These are phyloP conservation scores for Bertia moriformis DNA, from an alignment of 2,329 filamentous ascomycete genomes.

Conservation along the genomic window DNA sequence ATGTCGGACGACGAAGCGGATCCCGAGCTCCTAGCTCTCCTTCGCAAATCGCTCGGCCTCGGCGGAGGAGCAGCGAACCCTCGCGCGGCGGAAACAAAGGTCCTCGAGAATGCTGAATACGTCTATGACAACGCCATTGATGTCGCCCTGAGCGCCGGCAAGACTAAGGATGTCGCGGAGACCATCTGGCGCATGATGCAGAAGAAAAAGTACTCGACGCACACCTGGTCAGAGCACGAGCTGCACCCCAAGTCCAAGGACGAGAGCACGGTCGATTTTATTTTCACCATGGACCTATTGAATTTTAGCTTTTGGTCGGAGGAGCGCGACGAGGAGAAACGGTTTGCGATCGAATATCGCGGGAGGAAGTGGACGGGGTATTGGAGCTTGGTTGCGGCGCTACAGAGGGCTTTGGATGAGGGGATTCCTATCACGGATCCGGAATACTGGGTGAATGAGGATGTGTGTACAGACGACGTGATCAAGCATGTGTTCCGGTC, in stretches of 20 bases:
- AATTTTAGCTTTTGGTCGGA: conserved; percentile 67
- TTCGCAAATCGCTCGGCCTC: conserved; percentile 42
- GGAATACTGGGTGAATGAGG: conserved; percentile 47
- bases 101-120: conserved; percentile 50
- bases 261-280: conserved; percentile 51
- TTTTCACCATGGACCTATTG: conserved; percentile 61
- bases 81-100: conserved; percentile 37
- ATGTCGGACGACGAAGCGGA: conserved; percentile 55
- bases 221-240: conserved; percentile 54
- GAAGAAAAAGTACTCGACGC: conserved; percentile 48
- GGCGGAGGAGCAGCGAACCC: conserved; percentile 18
- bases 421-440: conserved; percentile 55
- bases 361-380: conserved; percentile 57
- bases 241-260: conserved; percentile 53
- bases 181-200: conserved; percentile 52
- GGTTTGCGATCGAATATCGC: conserved; percentile 50
- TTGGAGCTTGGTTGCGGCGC: conserved; percentile 53
- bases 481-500: conserved; percentile 51
- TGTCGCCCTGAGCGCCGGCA: conserved; percentile 46
- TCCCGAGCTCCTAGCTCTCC: conserved; percentile 49
- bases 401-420: conserved; percentile 56
- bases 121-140: conserved; percentile 60
- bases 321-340: conserved; percentile 24
- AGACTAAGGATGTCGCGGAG: conserved; percentile 48
- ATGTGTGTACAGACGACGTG: conserved; percentile 41